Conservation (phyloP, 1,284 basidiomycete genomes). For the Tilletia setariae region DNA sequence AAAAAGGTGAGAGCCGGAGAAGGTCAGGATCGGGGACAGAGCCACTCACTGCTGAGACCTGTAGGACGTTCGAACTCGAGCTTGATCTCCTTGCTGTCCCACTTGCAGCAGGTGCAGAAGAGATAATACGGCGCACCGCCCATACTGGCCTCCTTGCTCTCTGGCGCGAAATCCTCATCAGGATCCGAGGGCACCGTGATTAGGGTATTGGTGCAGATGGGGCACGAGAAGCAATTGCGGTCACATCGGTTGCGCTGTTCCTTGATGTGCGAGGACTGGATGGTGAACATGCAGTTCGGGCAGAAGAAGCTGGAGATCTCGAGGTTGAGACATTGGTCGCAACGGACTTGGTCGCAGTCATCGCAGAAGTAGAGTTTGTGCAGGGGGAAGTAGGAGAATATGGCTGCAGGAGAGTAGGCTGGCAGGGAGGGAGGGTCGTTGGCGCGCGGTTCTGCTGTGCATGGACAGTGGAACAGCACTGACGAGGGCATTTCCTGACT, state of each 20-base stretch:
- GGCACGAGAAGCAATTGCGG: constrained; percentile 94
- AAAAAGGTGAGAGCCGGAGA: too few species aligned
- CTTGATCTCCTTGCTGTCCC: constrained; percentile 86
- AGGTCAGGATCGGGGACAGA: not conserved
- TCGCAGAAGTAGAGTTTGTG: constrained; percentile 92
- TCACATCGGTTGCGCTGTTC: constrained; percentile 97
- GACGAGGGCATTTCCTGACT: not conserved
- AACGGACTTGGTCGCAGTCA: constrained; percentile 91
- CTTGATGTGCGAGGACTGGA: constrained; percentile 89
- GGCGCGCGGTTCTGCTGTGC: not conserved
- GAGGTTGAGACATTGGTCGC: constrained; percentile 81
- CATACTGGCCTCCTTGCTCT: constrained; percentile 55
- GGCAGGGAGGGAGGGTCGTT: constrained; percentile 15
- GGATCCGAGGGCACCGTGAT: constrained; percentile 83
- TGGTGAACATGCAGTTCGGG: constrained; percentile 98
- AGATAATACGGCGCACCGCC: constrained; percentile 86
- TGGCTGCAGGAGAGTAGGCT: not conserved
- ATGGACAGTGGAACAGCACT: constrained; percentile 14
- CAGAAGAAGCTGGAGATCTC: constrained; percentile 97
- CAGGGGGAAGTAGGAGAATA: constrained; percentile 63
- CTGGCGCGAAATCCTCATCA: constrained; percentile 45
- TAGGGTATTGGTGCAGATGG: constrained; percentile 81
- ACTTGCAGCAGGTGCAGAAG: constrained; percentile 85
- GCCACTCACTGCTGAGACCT: constrained; percentile 64
- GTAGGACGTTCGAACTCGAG: constrained; percentile 95